Conservation (phyloP, 495 filamentous ascomycete genomes). For the Podospora bellae-mahoneyi region DNA sequence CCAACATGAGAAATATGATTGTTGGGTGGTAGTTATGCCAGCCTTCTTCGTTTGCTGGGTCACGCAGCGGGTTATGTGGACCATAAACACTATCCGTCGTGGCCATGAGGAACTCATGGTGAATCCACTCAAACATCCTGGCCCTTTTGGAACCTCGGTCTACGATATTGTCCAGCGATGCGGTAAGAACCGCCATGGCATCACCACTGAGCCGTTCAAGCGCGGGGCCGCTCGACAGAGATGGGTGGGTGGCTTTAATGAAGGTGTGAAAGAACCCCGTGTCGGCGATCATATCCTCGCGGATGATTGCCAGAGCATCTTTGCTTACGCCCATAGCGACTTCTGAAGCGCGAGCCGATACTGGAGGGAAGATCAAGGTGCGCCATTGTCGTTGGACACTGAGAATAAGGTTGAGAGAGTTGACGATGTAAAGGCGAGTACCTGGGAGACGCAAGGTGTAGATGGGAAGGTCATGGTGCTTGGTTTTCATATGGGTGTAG, state of each 20-base stretch:
- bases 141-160: neutral
- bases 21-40: slow-evolving; percentile 8
- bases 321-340: slow-evolving; percentile 23
- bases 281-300: slow-evolving; percentile 14
- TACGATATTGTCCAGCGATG: slow-evolving; percentile 9
- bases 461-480: slow-evolving; percentile 28
- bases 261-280: slow-evolving; percentile 19
- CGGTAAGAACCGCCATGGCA: slow-evolving; percentile 19
- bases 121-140: slow-evolving; percentile 20
- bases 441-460: slow-evolving; percentile 30
- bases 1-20: slow-evolving; percentile 19
- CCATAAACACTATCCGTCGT: slow-evolving; percentile 26
- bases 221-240: slow-evolving; percentile 17
- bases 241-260: slow-evolving; percentile 15
- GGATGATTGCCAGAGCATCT: slow-evolving; percentile 17
- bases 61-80: slow-evolving; percentile 23
- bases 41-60: slow-evolving; percentile 17
- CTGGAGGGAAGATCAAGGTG: slow-evolving; percentile 19
- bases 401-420: slow-evolving; percentile 23
- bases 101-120: slow-evolving; percentile 13
- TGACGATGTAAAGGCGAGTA: slow-evolving; percentile 28
- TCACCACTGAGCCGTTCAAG: slow-evolving; percentile 25
- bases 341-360: neutral
- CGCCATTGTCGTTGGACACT: slow-evolving; percentile 23
- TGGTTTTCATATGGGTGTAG: slow-evolving; percentile 18